Percentiles rank a stretch among this genome's conserved stretches.
phyloP scores from a whole-genome alignment of 192 early-diverging fungal species.

The Umbelopsis sp. region DNA sequence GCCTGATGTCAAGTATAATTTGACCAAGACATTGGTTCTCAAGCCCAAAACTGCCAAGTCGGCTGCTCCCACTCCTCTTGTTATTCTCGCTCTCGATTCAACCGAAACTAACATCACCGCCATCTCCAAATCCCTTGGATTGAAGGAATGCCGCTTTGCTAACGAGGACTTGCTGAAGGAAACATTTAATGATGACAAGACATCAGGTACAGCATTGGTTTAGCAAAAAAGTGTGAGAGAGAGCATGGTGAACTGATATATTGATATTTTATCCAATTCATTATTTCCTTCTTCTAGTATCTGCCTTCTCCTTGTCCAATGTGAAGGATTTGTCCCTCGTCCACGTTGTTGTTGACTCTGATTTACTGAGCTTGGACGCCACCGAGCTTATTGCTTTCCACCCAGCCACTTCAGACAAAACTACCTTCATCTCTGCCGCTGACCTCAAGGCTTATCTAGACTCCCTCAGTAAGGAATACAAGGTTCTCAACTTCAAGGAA shows the following conservation, averaged over 20 bases:
- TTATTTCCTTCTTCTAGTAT: constrained; percentile 48
- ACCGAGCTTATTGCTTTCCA: constrained; percentile 67
- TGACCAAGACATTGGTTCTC: constrained; percentile 76
- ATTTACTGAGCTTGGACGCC: constrained; percentile 49
- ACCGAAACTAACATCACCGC: constrained; percentile 53
- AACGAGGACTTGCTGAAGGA: constrained; percentile 62
- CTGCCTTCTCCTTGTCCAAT: constrained; percentile 73
- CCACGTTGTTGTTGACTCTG: constrained; percentile 74
- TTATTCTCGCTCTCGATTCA: constrained; percentile 63
- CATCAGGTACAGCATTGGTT: constrained; percentile 51
- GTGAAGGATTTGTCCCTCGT: constrained; percentile 63
- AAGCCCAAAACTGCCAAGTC: constrained; percentile 80
- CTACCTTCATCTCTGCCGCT: constrained; percentile 60
- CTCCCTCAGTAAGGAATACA: constrained; percentile 49
- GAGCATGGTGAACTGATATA: constrained; percentile 37
- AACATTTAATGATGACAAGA: constrained; percentile 54
- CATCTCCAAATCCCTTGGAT: constrained; percentile 52
- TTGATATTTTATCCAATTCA: constrained; percentile 67
- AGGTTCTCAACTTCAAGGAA: constrained; percentile 53
- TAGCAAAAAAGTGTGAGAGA: neutral
- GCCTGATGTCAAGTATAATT: constrained; percentile 22
- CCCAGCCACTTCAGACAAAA: constrained; percentile 52
- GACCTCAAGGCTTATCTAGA: constrained; percentile 60
- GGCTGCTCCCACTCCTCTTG: constrained; percentile 58
- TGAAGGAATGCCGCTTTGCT: constrained; percentile 77